These are phyloP conservation scores for Fonsecaea multimorphosa DNA, from an alignment of 2,329 filamentous ascomycete species.

Conservation along the genomic window DNA sequence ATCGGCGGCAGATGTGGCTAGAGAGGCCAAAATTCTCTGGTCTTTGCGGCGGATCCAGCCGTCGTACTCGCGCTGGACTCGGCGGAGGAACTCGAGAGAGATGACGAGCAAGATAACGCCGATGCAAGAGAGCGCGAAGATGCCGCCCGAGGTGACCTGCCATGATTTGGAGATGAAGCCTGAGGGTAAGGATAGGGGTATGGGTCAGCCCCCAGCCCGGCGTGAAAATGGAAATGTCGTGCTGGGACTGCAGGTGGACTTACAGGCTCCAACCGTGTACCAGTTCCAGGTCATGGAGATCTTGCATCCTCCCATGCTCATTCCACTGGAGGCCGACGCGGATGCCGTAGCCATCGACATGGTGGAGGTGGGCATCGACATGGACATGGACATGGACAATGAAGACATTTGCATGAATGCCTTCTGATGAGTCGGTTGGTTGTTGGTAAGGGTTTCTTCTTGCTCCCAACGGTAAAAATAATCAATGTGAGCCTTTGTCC, in stretches of 20 bases:
- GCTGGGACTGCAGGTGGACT: no score
- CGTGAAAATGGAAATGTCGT: constrained; percentile 61
- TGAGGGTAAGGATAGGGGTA: constrained; percentile 62
- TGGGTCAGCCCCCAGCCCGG: constrained; percentile 57
- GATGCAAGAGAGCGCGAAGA: constrained; percentile 46
- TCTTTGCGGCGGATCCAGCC: constrained; percentile 53
- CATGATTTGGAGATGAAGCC: constrained; percentile 73
- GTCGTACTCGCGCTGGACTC: constrained; percentile 74
- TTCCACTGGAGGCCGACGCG: neutral
- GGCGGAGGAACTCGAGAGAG: constrained; percentile 73
- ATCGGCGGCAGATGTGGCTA: constrained; percentile 5
- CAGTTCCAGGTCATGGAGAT: constrained; percentile 74
- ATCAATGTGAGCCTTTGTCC: neutral
- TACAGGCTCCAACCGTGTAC: constrained; percentile 64
- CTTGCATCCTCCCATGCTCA: constrained; percentile 19
- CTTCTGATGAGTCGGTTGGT: neutral
- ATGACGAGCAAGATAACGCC: constrained; percentile 73
- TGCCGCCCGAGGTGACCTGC: constrained; percentile 62
- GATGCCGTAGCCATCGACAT: constrained; percentile 11
- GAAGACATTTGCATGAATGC: constrained; percentile 11
- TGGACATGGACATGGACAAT: constrained; percentile 15
- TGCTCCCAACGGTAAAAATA: neutral
- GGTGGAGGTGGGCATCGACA: constrained; percentile 8
- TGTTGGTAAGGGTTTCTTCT: neutral
- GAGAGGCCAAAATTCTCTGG: constrained; percentile 19